These are phyloP conservation scores for Lasiosphaeriaceae sp. DNA, from an alignment of 495 filamentous ascomycete genomes.

Conservation along the genomic window DNA sequence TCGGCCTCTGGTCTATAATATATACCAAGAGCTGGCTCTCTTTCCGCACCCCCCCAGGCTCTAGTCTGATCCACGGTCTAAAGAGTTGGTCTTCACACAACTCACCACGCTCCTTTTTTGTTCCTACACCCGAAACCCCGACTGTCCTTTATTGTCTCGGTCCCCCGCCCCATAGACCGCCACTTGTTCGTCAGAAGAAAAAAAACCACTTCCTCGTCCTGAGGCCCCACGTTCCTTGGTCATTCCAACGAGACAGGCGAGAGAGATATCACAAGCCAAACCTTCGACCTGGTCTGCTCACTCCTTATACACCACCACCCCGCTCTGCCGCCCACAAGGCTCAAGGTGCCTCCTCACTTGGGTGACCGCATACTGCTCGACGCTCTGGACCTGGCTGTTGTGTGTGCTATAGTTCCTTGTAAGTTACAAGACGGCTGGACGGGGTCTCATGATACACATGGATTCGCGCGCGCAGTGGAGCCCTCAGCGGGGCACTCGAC, in stretches of 20 bases:
- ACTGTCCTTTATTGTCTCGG: slow-evolving; percentile 20
- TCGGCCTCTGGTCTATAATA: slow-evolving; percentile 49
- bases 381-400: slow-evolving; percentile 24
- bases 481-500: slow-evolving; percentile 18
- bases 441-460: slow-evolving; percentile 25
- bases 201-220: slow-evolving; percentile 10
- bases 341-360: neutral
- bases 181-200: neutral
- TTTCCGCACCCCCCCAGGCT: slow-evolving; percentile 33
- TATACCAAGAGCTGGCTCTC: slow-evolving; percentile 50
- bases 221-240: slow-evolving; percentile 25
- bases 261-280: slow-evolving; percentile 10
- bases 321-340: neutral
- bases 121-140: slow-evolving; percentile 11
- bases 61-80: slow-evolving; percentile 39
- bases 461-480: slow-evolving; percentile 17
- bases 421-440: slow-evolving; percentile 31
- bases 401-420: slow-evolving; percentile 33
- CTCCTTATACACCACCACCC: slow-evolving; percentile 1
- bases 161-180: neutral
- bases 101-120: slow-evolving; percentile 43
- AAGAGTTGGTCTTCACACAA: slow-evolving; percentile 38
- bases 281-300: slow-evolving; percentile 12
- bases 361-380: slow-evolving; percentile 12
- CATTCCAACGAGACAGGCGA: slow-evolving; percentile 13